A percentile compares a stretch with the other conserved stretches of the same genome.
Evolutionary conservation across 2,329 filamentous ascomycete species (phyloP).

Genomic region (Hansfordia pulvinata): DNA sequence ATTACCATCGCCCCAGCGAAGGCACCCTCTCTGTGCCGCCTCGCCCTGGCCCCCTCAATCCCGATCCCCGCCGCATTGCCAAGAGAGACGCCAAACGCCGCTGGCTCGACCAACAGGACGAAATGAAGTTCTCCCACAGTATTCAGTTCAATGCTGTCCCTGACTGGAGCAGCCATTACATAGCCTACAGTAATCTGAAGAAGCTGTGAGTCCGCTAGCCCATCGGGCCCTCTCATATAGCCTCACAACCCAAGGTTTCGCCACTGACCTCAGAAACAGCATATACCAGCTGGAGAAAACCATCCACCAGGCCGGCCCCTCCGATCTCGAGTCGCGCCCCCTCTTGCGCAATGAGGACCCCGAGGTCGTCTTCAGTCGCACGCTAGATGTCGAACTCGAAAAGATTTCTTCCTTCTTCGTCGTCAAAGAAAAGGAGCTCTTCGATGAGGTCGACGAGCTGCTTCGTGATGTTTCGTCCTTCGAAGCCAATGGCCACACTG

Average conservation of each 20-base stretch:
- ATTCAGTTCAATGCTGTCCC: slow-evolving; percentile 99
- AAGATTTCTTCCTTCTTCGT: slow-evolving; percentile 89
- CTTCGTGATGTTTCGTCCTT: slow-evolving; percentile 59
- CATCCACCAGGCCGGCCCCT: slow-evolving; percentile 45
- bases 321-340: slow-evolving; percentile 74
- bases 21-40: too few relatives aligned
- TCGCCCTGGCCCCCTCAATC: too few relatives aligned
- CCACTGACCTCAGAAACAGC: too few relatives aligned
- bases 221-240: slow-evolving; percentile 1
- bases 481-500: slow-evolving; percentile 41
- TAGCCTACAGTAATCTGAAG: slow-evolving; percentile 97
- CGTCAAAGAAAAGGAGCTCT: slow-evolving; percentile 78
- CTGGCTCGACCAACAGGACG: slow-evolving; percentile 60
- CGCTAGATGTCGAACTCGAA: slow-evolving; percentile 79
- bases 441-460: slow-evolving; percentile 67
- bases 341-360: slow-evolving; percentile 64
- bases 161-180: slow-evolving; percentile 98
- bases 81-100: slow-evolving; percentile 51
- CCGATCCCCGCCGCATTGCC: too few relatives aligned
- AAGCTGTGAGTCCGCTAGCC: slow-evolving; percentile 58
- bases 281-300: slow-evolving; percentile 93
- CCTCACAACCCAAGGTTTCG: too few relatives aligned
- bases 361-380: slow-evolving; percentile 67
- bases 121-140: slow-evolving; percentile 99
- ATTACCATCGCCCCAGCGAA: too few relatives aligned